Percentiles rank a stretch among this genome's conserved stretches.
phyloP scores from a whole-genome alignment of 176 grass and related monocot species.

The Alopecurus myosuroides region DNA sequence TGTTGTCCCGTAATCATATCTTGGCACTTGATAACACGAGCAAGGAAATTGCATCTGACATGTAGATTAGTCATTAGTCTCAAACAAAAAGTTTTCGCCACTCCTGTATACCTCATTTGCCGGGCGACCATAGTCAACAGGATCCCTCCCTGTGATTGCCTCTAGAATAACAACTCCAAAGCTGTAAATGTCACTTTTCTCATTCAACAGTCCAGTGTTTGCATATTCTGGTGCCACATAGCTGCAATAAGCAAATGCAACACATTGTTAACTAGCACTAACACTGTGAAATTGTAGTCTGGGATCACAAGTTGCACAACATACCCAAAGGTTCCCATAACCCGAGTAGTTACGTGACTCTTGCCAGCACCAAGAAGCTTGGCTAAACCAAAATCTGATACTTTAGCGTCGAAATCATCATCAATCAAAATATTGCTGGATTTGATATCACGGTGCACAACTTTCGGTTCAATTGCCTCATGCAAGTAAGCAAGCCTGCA shows the following conservation, averaged over 20 bases:
- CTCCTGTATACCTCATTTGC: conserved; percentile 57
- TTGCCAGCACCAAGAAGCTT: conserved; percentile 85
- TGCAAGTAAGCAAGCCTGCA: conserved; percentile 82
- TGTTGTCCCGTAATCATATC: not conserved
- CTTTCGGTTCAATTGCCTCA: conserved; percentile 88
- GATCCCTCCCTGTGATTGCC: conserved; percentile 83
- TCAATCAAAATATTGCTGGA: conserved; percentile 92
- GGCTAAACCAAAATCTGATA: conserved; percentile 90
- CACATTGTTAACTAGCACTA: conserved; percentile 14
- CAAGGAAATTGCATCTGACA: conserved; percentile 1
- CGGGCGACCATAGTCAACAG: conserved; percentile 76
- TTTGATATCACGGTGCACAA: conserved; percentile 89
- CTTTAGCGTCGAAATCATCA: conserved; percentile 77
- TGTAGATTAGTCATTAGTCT: conserved; percentile 1
- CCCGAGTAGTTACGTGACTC: conserved; percentile 85
- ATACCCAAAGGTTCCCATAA: conserved; percentile 95
- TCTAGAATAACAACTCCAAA: conserved; percentile 86
- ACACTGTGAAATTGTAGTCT: not conserved
- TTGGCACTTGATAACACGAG: not conserved
- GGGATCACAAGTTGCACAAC: conserved; percentile 9
- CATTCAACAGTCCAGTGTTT: conserved; percentile 81
- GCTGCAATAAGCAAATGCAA: conserved; percentile 36
- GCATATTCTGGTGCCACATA: conserved; percentile 90
- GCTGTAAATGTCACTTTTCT: conserved; percentile 90
- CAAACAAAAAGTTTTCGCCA: conserved; percentile 2